Evolutionary conservation across 2,329 filamentous ascomycete genomes (phyloP), one percentile per base, ranked within the genome.

Genomic region (Sphaerostilbella broomeana): DNA sequence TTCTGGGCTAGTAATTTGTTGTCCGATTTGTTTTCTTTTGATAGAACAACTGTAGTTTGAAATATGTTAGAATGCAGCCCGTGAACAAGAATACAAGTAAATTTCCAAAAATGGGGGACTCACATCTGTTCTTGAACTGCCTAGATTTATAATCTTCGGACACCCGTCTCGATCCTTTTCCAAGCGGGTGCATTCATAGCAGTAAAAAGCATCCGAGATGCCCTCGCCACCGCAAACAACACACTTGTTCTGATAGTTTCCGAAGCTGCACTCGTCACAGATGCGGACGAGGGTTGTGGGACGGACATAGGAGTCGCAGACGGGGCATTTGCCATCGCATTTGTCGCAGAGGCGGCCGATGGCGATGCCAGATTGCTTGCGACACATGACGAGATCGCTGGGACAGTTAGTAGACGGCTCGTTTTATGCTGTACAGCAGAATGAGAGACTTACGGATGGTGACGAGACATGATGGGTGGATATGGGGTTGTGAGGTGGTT

Each of bases 231-330:
- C 92, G 66, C 92, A 98, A 29, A 98, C 92, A 52, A 98, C 88
- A 62, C 92, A 98, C 67, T 98, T 98, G 72, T 98, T 98, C 70
- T 97, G 92, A 72, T 95, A 98, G 75, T 98, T 98, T 59, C 92
- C 92, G 64, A 98, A 98, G 61, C 86, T 89, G 74, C 92, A 98
- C 69, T 98, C 92, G 71, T 98, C 92, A 73, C 92, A 98, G 70
- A 98, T 97, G 58, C 90, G 87, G 45, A 94, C 92, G 42, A 97
- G 82, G 7, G 92, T 97, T 19, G 92, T 98, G 10, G 92, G 92
- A 12, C 92, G 89, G 48, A 98, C 92, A 76, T 98, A 98, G 46
- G 86, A 94, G 64, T 98, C 92, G 79, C 92, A 98, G 46, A 98
- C 89, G 50, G 92, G 92, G 59, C 92, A 98, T 72, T 98, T 98